Evolutionary conservation across 768 basidiomycete genomes (phyloP), one percentile per base, ranked within the genome.

Genomic region (Royoungia palumana): DNA sequence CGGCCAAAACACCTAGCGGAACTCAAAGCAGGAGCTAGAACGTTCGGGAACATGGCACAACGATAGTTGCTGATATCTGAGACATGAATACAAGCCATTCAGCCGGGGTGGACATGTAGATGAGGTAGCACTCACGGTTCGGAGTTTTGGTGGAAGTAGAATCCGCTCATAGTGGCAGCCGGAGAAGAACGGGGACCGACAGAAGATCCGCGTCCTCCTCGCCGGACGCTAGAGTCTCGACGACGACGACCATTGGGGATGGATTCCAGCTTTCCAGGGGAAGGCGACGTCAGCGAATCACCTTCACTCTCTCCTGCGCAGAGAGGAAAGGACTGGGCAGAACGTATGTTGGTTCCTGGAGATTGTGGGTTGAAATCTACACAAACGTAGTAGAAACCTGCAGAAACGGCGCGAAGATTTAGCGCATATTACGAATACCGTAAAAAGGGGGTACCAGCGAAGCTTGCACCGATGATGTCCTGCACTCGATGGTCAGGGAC

Each of bases 371-470:
- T 88, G 63, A 94, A 89, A 65, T 96, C 94, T 35, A 96, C 89
- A 65, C 93, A 91, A 47, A 94, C 89, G 60, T 93, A 95, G 71
- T 94, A 96, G 71, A 96, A 94, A 27, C 92, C 94, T 87, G 64
- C 39, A 48, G 47, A 3, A 32, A 51, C 13, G 34, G 46, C 17
- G 49, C 51, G 9, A 49, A 35, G 49, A 41, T 50, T 36, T 35
- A 58, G 58, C 37, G 62, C 39, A 62, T 35, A 53, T 46, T 51
- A 50, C 1, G 35, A 35, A 13, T 32, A 28, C 21, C 27, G 24
- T 25, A 37, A 52, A 46, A 40, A 38, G 39, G 16, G 73, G 81
- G 65, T 57, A 91, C 92, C 93, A 61, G 94, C 94, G 68, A 94
- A 96, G 65, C 89, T 92, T 19, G 94, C 94, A 37, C 94, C 94